Evolutionary conservation across 2,329 filamentous ascomycete species (phyloP).

Genomic region (Trichoderma cornu-damae): DNA sequence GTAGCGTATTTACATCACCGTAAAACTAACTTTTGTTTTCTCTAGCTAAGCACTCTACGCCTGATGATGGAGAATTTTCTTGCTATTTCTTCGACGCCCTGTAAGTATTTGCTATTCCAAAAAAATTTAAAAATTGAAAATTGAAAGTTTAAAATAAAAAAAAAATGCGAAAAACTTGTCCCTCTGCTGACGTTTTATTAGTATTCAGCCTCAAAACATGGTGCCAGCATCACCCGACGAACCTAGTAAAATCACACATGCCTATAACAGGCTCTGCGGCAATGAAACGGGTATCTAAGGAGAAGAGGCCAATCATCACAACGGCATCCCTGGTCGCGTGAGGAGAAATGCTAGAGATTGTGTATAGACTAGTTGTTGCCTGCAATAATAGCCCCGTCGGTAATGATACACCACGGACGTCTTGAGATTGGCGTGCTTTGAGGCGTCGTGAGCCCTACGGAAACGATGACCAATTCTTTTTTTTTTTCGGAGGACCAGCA

Average conservation of each 20-base stretch:
- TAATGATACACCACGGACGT: background rate
- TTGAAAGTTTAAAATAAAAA: too few species aligned
- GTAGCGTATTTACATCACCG: too few species aligned
- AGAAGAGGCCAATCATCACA: background rate
- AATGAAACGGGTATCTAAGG: background rate
- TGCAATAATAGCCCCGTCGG: background rate
- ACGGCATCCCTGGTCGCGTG: too few species aligned
- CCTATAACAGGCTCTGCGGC: conserved; percentile 19
- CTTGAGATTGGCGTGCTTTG: background rate
- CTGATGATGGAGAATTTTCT: background rate
- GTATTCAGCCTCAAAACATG: conserved; percentile 13
- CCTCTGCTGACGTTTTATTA: background rate
- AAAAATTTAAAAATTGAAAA: too few species aligned
- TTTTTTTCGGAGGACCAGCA: background rate
- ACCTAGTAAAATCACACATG: conserved; percentile 14
- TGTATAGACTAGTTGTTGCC: background rate
- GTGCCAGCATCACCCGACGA: background rate
- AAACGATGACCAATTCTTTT: background rate
- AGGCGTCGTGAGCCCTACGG: background rate
- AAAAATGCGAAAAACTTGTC: background rate
- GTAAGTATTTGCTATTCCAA: conserved; percentile 12
- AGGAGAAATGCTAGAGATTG: background rate
- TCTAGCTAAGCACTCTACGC: conserved; percentile 2
- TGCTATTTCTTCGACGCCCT: conserved; percentile 19
- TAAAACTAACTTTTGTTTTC: background rate